Conservation (phyloP, 2,329 filamentous ascomycete species). For the Calonectria naviculata region DNA sequence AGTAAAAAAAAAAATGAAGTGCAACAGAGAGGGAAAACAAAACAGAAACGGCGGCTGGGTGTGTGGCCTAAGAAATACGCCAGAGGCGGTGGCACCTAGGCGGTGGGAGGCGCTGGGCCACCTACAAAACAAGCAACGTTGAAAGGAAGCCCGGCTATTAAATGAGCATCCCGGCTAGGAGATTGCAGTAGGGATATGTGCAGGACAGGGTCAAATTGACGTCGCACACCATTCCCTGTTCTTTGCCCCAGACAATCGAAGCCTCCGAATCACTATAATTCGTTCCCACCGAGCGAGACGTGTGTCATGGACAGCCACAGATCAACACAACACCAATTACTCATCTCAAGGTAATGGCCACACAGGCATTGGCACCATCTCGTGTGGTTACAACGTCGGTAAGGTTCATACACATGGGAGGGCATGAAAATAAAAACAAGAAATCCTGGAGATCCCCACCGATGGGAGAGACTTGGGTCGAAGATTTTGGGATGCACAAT, state of each 20-base stretch:
- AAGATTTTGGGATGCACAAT: slow-evolving; percentile 28
- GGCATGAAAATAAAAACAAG: background rate
- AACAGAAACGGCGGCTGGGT: background rate
- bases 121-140: background rate
- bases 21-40: background rate
- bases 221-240: slow-evolving; percentile 20
- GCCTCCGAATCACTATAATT: background rate
- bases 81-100: background rate
- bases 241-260: slow-evolving; percentile 6
- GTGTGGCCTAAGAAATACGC: background rate
- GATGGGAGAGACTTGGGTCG: slow-evolving; percentile 8
- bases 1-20: background rate
- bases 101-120: background rate
- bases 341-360: background rate
- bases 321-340: background rate
- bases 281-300: background rate
- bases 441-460: slow-evolving; percentile 20
- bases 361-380: background rate
- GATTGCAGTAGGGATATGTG: slow-evolving; percentile 28
- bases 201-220: slow-evolving; percentile 23
- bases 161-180: slow-evolving; percentile 12
- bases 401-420: background rate
- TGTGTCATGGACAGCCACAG: background rate
- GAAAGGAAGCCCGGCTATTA: slow-evolving; percentile 11
- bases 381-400: background rate